Base-by-base conservation (phyloP, 2,329 filamentous ascomycete genomes). In the Aspergillus candidus region DNA sequence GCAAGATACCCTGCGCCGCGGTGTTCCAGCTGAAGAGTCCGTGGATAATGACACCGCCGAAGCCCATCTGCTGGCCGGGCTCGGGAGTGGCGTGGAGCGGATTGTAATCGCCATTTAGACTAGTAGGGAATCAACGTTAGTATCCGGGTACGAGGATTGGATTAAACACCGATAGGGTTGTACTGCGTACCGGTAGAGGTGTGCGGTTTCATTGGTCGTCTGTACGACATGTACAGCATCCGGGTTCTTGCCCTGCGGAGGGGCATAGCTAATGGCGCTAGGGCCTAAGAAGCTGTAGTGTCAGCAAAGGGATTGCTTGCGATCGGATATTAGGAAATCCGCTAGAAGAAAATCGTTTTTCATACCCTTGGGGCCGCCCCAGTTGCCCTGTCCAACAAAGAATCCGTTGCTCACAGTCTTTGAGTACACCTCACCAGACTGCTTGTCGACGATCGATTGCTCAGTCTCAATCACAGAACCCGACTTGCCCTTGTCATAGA, bases 21-120 rank as follows among this genome's bases (percentile, higher is more conserved):
- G 79, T 79, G 71, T 95, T 95, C 83, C 86, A 95, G 56, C 82
- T 87, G 72, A 83, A 94, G 36, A 95, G 74, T 14, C 90, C 90
- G 70, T 95, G 89, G 65, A 94, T 86, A 66, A 95, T 95, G 55
- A 81, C 75, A 30, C 89, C 89, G 22, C 88, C 87, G 56, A 94
- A 95, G 48, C 90, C 89, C 87, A 95, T 94, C 71, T 88, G 84
- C 68, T 79, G 71, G 48, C 88, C 88, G 0, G 88, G 87, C 69
- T 88, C 86, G 11, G 88, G 88, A 13, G 86, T 86, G 6, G 88
- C 88, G 64, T 95, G 89, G 31, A 95, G 81, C 22, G 89, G 90
- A 72, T 95, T 95, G 71, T 95, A 95, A 72, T 95, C 90, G 53
- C 89, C 89, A 58, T 94, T 95, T 40, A 95, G 77, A 51, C 88